A percentile compares a stretch with the other conserved stretches of the same genome.
Conservation (phyloP, 2,329 filamentous ascomycete species). For the Arachnopeziza araneosa region DNA sequence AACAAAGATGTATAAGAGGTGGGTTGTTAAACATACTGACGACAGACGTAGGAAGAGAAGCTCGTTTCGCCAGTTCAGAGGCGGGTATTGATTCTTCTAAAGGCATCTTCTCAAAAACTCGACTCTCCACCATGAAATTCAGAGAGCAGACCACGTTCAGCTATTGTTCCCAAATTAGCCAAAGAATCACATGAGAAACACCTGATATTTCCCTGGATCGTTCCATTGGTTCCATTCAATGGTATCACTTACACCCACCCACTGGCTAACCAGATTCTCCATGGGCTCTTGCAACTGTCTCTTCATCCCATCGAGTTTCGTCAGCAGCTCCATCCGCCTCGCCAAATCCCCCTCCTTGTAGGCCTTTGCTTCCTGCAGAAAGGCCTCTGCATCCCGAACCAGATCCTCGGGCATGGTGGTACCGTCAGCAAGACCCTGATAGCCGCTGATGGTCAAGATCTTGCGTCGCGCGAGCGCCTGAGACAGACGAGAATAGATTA, state of each 20-base stretch:
- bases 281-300: conserved; percentile 10
- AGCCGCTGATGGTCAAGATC: no score
- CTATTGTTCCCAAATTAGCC: background rate
- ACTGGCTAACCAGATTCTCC: conserved; percentile 2
- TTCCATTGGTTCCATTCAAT: background rate
- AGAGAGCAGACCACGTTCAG: background rate
- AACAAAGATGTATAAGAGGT: background rate
- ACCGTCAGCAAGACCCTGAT: background rate
- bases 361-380: conserved; percentile 7
- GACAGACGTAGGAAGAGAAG: conserved; percentile 13
- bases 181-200: background rate
- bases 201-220: background rate
- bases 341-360: conserved; percentile 4
- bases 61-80: background rate
- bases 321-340: conserved; percentile 8
- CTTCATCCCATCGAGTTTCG: conserved; percentile 7
- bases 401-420: background rate
- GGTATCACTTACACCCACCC: background rate
- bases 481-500: no score
- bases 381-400: conserved; percentile 8
- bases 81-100: background rate
- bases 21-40: conserved; percentile 13
- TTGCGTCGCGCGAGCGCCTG: no score
- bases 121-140: background rate
- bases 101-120: conserved; percentile 3